These are phyloP conservation scores for Ganoderma lucidum DNA, from an alignment of 1,284 basidiomycete species.

Conservation along the genomic window DNA sequence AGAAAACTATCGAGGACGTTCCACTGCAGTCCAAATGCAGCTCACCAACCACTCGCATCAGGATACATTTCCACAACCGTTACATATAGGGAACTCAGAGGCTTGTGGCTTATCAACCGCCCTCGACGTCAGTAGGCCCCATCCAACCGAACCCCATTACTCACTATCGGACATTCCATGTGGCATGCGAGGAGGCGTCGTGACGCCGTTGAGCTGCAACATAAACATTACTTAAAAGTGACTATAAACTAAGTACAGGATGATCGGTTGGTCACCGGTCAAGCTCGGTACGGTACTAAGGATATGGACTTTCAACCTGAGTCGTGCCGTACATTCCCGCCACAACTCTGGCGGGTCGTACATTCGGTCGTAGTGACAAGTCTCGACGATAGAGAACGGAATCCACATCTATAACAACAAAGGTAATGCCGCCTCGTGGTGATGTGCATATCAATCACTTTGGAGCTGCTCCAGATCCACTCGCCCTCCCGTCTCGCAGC, in stretches of 20 bases:
- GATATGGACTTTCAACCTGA: no score
- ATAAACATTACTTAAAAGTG: not conserved
- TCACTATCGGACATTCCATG: not conserved
- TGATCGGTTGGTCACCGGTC: no score
- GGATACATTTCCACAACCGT: not conserved
- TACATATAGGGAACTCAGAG: not conserved
- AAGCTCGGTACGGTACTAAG: no score
- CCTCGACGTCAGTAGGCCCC: not conserved
- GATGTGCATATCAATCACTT: not conserved
- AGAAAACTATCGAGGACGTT: no score
- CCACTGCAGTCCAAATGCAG: no score
- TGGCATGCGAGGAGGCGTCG: not conserved
- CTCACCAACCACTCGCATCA: not conserved
- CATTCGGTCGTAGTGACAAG: not conserved
- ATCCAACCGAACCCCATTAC: not conserved
- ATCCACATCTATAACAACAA: not conserved
- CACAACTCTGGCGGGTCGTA: no score
- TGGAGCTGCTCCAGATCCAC: not conserved
- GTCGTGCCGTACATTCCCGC: no score
- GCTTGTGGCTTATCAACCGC: not conserved
- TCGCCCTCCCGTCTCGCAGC: not conserved
- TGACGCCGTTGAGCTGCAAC: not conserved
- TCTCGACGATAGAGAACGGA: not conserved
- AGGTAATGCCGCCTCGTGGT: not conserved
- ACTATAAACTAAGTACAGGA: no score